These are phyloP conservation scores for Pulicaria dysenterica DNA, from an alignment of 129 eudicot genomes.

Conservation along the genomic window DNA sequence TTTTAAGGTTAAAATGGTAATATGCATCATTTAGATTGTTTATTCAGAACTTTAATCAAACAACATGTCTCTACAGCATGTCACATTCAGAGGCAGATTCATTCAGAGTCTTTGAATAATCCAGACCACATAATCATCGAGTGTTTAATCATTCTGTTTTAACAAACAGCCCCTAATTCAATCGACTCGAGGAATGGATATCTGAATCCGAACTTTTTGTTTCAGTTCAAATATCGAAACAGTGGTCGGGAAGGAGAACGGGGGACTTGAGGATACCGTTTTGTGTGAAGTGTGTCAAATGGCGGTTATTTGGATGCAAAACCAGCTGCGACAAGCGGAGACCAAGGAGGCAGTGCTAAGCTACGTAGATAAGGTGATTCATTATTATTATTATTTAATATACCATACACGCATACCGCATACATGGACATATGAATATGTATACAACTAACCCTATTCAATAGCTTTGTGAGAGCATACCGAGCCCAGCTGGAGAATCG, in stretches of 20 bases:
- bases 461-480: conserved; percentile 86
- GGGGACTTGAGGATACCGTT: conserved; percentile 36
- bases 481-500: conserved; percentile 89
- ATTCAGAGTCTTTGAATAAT: no score
- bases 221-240: conserved; percentile 74
- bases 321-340: conserved; percentile 57
- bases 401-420: not conserved
- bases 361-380: conserved; percentile 71
- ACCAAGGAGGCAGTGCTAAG: conserved; percentile 62
- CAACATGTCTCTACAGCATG: no score
- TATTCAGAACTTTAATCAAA: no score
- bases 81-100: no score
- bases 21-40: no score
- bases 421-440: not conserved
- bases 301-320: conserved; percentile 85
- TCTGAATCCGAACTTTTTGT: conserved; percentile 4
- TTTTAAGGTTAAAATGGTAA: no score
- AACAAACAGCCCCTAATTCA: no score
- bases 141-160: no score
- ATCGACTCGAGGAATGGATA: not conserved
- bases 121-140: no score
- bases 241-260: conserved; percentile 61
- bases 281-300: conserved; percentile 73
- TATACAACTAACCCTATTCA: not conserved
- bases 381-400: not conserved